Conservation (phyloP, 768 basidiomycete genomes). For the Tephrocybe sp. region DNA sequence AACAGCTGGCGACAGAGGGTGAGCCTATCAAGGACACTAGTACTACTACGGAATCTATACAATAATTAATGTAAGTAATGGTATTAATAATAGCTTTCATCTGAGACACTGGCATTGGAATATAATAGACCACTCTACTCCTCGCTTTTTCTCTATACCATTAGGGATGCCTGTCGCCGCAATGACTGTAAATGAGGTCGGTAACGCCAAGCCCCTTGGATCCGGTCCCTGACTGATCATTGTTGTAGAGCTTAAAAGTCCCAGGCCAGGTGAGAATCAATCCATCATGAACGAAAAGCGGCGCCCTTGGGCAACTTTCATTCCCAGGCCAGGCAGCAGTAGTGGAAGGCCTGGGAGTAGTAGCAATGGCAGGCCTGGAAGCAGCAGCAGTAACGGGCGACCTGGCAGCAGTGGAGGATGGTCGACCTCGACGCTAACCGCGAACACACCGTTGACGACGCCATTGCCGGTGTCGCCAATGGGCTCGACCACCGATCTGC, state of each 20-base stretch:
- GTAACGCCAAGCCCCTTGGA: not conserved
- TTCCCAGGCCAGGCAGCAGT: slow-evolving; percentile 33
- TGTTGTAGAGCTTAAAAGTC: not conserved
- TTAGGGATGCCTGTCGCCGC: not conserved
- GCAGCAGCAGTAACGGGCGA: slow-evolving; percentile 17
- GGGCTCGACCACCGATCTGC: slow-evolving; percentile 7
- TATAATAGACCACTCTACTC: not conserved
- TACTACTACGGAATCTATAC: too few relatives aligned
- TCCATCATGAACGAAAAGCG: slow-evolving; percentile 26
- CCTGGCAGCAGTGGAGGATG: not conserved
- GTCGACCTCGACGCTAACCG: not conserved
- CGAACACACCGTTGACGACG: not conserved
- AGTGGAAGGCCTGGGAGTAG: not conserved
- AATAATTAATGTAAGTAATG: not conserved
- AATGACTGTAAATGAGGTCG: not conserved
- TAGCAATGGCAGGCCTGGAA: slow-evolving; percentile 18
- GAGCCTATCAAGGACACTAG: not conserved
- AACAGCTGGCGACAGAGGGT: not conserved
- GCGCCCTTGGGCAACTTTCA: slow-evolving; percentile 36
- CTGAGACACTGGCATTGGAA: not conserved
- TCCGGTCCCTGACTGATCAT: not conserved
- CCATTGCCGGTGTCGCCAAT: slow-evolving; percentile 14
- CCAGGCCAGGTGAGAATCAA: slow-evolving; percentile 5
- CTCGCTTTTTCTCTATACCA: not conserved
- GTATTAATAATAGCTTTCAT: not conserved